Conservation (phyloP, 2,329 filamentous ascomycete genomes). For the Aaosphaeria arxii region DNA sequence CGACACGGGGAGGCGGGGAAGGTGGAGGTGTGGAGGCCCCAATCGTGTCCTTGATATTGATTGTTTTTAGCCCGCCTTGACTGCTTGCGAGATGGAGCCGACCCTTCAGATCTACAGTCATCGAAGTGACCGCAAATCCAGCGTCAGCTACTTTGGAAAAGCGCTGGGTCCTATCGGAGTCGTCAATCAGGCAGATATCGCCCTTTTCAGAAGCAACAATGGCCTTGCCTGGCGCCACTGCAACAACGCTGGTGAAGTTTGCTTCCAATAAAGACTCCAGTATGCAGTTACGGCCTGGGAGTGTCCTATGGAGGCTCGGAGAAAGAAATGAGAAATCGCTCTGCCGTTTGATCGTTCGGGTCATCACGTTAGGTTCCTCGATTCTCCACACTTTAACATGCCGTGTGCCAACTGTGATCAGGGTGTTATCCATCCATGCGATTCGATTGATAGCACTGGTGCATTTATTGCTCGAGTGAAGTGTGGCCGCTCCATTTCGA, state of each 20-base stretch:
- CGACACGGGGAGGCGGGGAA: slow-evolving; percentile 32
- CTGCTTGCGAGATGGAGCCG: slow-evolving; percentile 68
- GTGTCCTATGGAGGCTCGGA: slow-evolving; percentile 53
- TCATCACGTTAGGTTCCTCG: slow-evolving; percentile 57
- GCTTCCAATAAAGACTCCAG: slow-evolving; percentile 78
- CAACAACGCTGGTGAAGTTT: slow-evolving; percentile 75
- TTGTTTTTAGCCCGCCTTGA: slow-evolving; percentile 54
- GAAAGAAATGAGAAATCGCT: slow-evolving; percentile 44
- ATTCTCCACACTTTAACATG: slow-evolving; percentile 93
- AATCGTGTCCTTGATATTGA: slow-evolving; percentile 38
- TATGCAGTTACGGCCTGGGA: slow-evolving; percentile 84
- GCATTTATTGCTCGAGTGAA: slow-evolving; percentile 88
- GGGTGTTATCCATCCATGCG: slow-evolving; percentile 80
- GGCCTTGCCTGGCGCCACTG: slow-evolving; percentile 69
- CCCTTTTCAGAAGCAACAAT: slow-evolving; percentile 85
- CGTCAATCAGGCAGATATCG: slow-evolving; percentile 84
- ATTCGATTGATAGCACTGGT: slow-evolving; percentile 83
- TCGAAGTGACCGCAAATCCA: slow-evolving; percentile 66
- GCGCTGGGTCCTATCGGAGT: slow-evolving; percentile 68
- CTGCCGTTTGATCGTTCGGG: slow-evolving; percentile 45
- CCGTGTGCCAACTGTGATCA: slow-evolving; percentile 84
- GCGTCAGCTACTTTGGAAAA: slow-evolving; percentile 64
- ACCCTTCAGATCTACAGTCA: slow-evolving; percentile 57
- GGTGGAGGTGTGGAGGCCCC: slow-evolving; percentile 28
- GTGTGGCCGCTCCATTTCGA: slow-evolving; percentile 73